Evolutionary conservation across 441 rosid species (phyloP).

Genomic region (Populus hybrid): DNA sequence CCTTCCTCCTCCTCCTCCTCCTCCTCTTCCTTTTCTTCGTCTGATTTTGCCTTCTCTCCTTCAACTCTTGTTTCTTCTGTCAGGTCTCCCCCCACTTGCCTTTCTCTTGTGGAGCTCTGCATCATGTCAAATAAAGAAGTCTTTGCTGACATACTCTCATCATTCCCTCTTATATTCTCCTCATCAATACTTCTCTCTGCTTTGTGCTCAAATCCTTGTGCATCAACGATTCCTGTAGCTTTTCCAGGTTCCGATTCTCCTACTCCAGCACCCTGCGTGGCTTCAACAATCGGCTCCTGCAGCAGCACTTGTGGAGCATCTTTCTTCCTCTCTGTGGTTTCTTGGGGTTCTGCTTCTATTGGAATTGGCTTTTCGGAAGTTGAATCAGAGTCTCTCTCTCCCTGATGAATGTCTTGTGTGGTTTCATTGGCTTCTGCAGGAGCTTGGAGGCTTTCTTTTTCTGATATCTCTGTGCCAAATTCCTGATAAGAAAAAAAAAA

Average conservation of each 20-base stretch:
- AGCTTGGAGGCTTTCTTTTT: conserved; percentile 23
- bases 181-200: conserved; percentile 11
- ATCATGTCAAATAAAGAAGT: conserved; percentile 34
- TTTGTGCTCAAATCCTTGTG: conserved; percentile 25
- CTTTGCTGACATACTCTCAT: conserved; percentile 23
- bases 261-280: conserved; percentile 22
- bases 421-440: conserved; percentile 24
- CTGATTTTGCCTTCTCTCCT: conserved; percentile 41
- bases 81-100: conserved; percentile 19
- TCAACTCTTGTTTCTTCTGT: conserved; percentile 21
- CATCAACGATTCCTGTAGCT: conserved; percentile 23
- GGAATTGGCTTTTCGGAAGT: conserved; percentile 25
- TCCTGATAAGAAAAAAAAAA: conserved; percentile 27
- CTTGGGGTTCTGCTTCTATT: conserved; percentile 23
- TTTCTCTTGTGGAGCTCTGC: conserved; percentile 32
- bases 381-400: conserved; percentile 21
- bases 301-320: conserved; percentile 12
- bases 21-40: conserved; percentile 33
- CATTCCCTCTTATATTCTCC: conserved; percentile 13
- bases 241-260: conserved; percentile 26
- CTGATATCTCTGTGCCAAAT: conserved; percentile 23
- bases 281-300: conserved; percentile 25
- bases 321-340: conserved; percentile 16
- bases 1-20: conserved; percentile 28
- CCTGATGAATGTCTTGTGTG: conserved; percentile 24